Percentiles rank a stretch among this genome's conserved stretches.
These are phyloP conservation scores for Phytomonas francai DNA, from an alignment of 208 protist genomes.

Conservation along the genomic window DNA sequence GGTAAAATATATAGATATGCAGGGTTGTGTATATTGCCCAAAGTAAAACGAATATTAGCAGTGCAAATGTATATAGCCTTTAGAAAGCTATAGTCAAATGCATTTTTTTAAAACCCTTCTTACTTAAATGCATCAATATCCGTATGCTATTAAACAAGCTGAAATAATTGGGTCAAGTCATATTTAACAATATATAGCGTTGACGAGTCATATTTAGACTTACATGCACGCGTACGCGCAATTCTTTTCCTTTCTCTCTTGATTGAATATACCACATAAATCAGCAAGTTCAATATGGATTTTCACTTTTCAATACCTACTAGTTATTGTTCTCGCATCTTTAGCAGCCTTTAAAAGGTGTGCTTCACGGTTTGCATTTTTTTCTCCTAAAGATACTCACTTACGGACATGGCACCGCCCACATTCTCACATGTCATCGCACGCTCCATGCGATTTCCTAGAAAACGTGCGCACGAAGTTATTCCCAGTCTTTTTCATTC, in stretches of 20 bases:
- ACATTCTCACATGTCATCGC: constrained; percentile 84
- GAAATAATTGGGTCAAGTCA: background rate
- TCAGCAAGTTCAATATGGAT: background rate
- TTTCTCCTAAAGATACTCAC: background rate
- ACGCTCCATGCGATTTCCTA: constrained; percentile 72
- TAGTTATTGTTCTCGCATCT: background rate
- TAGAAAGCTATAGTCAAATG: constrained; percentile 12
- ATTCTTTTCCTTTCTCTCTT: background rate
- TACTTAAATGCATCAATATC: constrained; percentile 1
- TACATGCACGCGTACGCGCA: background rate
- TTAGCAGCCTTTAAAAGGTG: background rate
- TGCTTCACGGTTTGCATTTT: background rate
- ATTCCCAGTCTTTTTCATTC: constrained; percentile 16
- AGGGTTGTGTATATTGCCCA: constrained; percentile 9
- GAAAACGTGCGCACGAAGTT: constrained; percentile 19
- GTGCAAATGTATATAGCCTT: constrained; percentile 2
- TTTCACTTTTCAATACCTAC: background rate
- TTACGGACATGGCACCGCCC: constrained; percentile 42
- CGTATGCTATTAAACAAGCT: background rate
- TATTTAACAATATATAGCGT: constrained; percentile 1
- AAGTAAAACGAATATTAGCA: constrained; percentile 7
- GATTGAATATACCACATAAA: background rate
- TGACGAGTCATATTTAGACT: background rate
- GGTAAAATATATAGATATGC: constrained; percentile 6
- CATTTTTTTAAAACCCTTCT: constrained; percentile 8